A percentile compares a stretch with the other conserved stretches of the same genome.
Conservation (phyloP, 2,329 filamentous ascomycete species). For the Metarhizium album region DNA sequence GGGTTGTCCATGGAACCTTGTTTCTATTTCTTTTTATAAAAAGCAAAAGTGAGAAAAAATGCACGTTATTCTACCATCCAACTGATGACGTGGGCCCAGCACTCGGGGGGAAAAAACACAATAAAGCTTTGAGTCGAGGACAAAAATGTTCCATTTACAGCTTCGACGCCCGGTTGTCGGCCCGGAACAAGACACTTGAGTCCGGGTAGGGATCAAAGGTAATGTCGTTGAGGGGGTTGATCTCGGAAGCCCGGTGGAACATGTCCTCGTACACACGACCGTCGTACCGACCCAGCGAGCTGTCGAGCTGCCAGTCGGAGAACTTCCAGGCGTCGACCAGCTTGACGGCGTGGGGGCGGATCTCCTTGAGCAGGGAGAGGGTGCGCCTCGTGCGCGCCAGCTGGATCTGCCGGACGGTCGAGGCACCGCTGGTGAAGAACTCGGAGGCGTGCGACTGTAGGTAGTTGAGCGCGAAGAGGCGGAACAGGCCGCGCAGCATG, state of each 20-base stretch:
- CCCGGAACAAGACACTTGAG: slow-evolving; percentile 17
- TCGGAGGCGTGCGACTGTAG: slow-evolving; percentile 59
- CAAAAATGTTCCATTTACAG: slow-evolving; percentile 5
- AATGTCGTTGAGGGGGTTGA: slow-evolving; percentile 63
- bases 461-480: slow-evolving; percentile 61
- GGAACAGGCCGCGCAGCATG: slow-evolving; percentile 62
- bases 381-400: slow-evolving; percentile 56
- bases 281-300: slow-evolving; percentile 56
- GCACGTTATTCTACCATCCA: no score
- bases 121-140: neutral
- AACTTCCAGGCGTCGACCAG: slow-evolving; percentile 68
- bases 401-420: slow-evolving; percentile 62
- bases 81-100: no score
- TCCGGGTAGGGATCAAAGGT: slow-evolving; percentile 62
- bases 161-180: slow-evolving; percentile 6
- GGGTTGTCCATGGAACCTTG: no score
- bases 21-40: no score
- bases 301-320: slow-evolving; percentile 69
- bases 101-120: neutral
- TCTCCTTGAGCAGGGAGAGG: slow-evolving; percentile 58
- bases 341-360: slow-evolving; percentile 61
- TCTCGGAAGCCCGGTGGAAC: slow-evolving; percentile 59
- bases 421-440: slow-evolving; percentile 60
- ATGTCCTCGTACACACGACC: slow-evolving; percentile 71
- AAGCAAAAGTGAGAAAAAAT: neutral